These are phyloP conservation scores for Rhizophagus sp. DNA, from an alignment of 192 early-diverging fungal species.

Conservation along the genomic window DNA sequence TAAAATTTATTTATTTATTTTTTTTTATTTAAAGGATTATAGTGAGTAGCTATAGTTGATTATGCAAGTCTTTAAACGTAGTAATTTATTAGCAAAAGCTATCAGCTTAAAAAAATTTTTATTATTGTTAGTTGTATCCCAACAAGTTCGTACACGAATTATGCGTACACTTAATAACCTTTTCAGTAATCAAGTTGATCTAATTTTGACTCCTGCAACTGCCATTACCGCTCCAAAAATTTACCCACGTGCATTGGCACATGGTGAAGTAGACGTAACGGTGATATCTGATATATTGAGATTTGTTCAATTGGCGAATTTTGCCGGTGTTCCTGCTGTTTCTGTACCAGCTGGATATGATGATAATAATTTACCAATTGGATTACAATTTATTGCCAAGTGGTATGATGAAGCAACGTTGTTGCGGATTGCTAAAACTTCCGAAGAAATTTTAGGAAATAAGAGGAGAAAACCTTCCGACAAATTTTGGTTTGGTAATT, in stretches of 20 bases:
- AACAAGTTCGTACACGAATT: constrained; percentile 52
- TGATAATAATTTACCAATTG: constrained; percentile 57
- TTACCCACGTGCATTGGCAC: constrained; percentile 36
- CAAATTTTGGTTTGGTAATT: constrained; percentile 26
- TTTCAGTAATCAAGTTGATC: constrained; percentile 56
- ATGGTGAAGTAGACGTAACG: constrained; percentile 58
- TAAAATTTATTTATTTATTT: constrained; percentile 46
- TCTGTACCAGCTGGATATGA: constrained; percentile 61
- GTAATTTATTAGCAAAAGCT: too few species aligned
- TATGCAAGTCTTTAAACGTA: too few species aligned
- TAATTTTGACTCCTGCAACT: constrained; percentile 64
- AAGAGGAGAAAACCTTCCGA: constrained; percentile 39
- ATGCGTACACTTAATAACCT: constrained; percentile 53
- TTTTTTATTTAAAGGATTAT: constrained; percentile 36
- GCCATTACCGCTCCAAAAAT: constrained; percentile 60
- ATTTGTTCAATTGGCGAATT: constrained; percentile 63
- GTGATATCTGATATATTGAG: constrained; percentile 56
- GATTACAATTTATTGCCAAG: constrained; percentile 65
- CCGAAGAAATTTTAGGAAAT: constrained; percentile 47
- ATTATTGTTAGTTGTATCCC: constrained; percentile 45
- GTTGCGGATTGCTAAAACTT: constrained; percentile 57
- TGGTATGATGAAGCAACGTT: constrained; percentile 72
- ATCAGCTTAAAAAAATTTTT: neutral
- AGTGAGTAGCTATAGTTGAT: neutral
- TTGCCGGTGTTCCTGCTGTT: constrained; percentile 66